phyloP scores from a whole-genome alignment of 495 filamentous ascomycete genomes.

The Trichocladium uniseriatum region DNA sequence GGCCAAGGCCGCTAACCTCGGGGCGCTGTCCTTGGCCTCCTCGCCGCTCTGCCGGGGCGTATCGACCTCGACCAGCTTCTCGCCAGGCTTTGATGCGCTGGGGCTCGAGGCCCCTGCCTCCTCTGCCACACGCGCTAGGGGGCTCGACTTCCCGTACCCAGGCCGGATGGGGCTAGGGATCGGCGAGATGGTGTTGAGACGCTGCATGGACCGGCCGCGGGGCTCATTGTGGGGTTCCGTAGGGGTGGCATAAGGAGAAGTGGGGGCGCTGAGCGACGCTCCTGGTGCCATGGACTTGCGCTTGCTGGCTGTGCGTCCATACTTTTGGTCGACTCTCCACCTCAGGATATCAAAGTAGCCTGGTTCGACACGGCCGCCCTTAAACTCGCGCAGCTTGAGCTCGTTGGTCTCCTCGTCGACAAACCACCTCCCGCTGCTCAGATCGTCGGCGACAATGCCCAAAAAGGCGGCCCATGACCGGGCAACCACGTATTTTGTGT shows the following conservation, averaged over 20 bases:
- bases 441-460: slow-evolving; percentile 78
- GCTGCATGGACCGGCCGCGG: slow-evolving; percentile 46
- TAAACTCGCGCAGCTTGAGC: slow-evolving; percentile 87
- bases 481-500: slow-evolving; percentile 94
- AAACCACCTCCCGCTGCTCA: slow-evolving; percentile 74
- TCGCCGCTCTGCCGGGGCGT: slow-evolving; percentile 44
- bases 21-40: slow-evolving; percentile 28
- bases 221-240: slow-evolving; percentile 35
- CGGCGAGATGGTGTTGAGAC: slow-evolving; percentile 43
- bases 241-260: slow-evolving; percentile 47
- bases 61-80: slow-evolving; percentile 39
- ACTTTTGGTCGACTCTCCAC: slow-evolving; percentile 91
- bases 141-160: slow-evolving; percentile 43
- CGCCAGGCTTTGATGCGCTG: not conserved
- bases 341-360: slow-evolving; percentile 87
- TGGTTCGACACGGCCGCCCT: slow-evolving; percentile 78
- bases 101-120: slow-evolving; percentile 25
- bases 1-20: slow-evolving; percentile 22
- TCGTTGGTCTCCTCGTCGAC: slow-evolving; percentile 89
- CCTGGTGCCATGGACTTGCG: slow-evolving; percentile 31
- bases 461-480: slow-evolving; percentile 87
- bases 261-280: slow-evolving; percentile 33
- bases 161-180: slow-evolving; percentile 44
- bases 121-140: slow-evolving; percentile 45
- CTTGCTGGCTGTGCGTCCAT: slow-evolving; percentile 54